Evolutionary conservation across 441 rosid species (phyloP), one percentile per base, ranked within the genome.

Genomic region (Adansonia rubrostipa): DNA sequence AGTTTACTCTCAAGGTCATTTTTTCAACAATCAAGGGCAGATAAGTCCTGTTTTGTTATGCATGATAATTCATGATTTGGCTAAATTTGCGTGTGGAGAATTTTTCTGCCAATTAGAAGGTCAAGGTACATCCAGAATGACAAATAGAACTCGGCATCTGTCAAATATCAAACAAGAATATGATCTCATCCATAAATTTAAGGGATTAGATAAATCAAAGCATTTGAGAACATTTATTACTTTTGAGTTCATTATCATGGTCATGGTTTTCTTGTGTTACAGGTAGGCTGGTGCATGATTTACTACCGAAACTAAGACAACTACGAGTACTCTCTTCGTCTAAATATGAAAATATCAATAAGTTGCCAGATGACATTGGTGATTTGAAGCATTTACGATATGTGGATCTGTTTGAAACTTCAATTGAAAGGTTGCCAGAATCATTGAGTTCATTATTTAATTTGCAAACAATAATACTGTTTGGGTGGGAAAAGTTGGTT

Each of bases 61-160:
- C 87, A 84, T 75, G 87, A 80, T 33, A 15, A 74, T 84, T 63
- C 65, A 22, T 36, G 87, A 84, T 71, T 75, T 84, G 17, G 71
- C 87, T 77, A 75, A 82, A 61, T 85, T 62, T 80, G 82, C 75
- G 20, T 62, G 82, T 6, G 85, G 77, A 71, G 83, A 82, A 36
- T 80, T 77, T 44, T 71, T 47, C 78, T 80, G 65, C 22, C 22
- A 80, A 77, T 64, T 72, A 69, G 70, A 81, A 77, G 42, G 73
- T 22, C 71, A 78, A 28, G 72, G 53, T 62, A 65, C 51, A 74
- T 53, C 17, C 28, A 47, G 17, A 44, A 33, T 42, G 57, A 72
- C 82, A 9, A 76, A 68, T 68, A 82, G n/a, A 63, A 60, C 82
- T 48, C 80, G 84, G 1, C 78, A 82, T 57, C 28, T 78, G 61